These are phyloP conservation scores for Immersiella caudata DNA, from an alignment of 495 filamentous ascomycete genomes.

Conservation along the genomic window DNA sequence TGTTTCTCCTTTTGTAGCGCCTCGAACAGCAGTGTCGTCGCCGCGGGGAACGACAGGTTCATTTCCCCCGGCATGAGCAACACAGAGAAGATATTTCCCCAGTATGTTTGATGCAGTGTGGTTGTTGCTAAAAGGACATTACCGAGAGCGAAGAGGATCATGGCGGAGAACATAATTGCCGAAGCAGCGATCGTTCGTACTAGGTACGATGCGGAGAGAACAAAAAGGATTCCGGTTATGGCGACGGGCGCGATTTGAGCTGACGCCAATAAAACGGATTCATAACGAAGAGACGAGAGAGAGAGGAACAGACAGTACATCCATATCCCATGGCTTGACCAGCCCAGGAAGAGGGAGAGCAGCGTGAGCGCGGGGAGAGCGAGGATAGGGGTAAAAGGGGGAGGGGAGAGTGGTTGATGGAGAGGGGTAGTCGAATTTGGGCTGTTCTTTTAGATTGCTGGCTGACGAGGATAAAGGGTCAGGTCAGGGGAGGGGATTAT, in stretches of 20 bases:
- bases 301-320: slow-evolving; percentile 60
- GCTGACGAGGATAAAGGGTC: slow-evolving; percentile 25
- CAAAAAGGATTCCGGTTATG: slow-evolving; percentile 35
- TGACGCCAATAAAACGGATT: slow-evolving; percentile 49
- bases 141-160: slow-evolving; percentile 51
- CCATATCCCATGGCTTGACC: slow-evolving; percentile 64
- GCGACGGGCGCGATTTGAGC: slow-evolving; percentile 34
- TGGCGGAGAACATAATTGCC: slow-evolving; percentile 53
- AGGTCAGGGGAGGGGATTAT: slow-evolving; percentile 61
- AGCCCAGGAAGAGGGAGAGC: slow-evolving; percentile 58
- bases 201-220: slow-evolving; percentile 49
- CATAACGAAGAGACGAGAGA: slow-evolving; percentile 51
- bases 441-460: not conserved
- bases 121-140: slow-evolving; percentile 48
- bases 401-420: slow-evolving; percentile 61
- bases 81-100: slow-evolving; percentile 56
- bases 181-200: slow-evolving; percentile 48
- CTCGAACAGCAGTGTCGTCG: slow-evolving; percentile 60
- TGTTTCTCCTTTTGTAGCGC: slow-evolving; percentile 60
- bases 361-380: slow-evolving; percentile 59
- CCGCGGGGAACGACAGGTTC: slow-evolving; percentile 43
- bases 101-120: slow-evolving; percentile 57
- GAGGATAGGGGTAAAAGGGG: slow-evolving; percentile 55
- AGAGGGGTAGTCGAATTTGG: slow-evolving; percentile 54
- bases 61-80: slow-evolving; percentile 64